Evolutionary conservation across 2,329 filamentous ascomycete species (phyloP).

Genomic region (Oidium heveae): DNA sequence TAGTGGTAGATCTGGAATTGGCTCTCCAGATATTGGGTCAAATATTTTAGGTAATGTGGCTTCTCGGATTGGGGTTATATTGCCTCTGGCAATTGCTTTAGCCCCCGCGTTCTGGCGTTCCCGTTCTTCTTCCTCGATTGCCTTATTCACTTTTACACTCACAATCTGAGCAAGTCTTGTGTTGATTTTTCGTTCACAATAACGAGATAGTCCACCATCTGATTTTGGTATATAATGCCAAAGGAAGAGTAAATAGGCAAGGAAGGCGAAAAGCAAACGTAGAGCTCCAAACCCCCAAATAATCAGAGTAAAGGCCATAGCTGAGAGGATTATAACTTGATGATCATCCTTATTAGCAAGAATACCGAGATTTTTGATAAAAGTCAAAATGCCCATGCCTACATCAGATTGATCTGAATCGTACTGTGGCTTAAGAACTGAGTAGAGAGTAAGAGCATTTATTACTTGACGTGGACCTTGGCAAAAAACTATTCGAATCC

Average conservation of each 20-base stretch:
- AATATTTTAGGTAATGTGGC: slow-evolving; percentile 44
- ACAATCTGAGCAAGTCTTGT: slow-evolving; percentile 65
- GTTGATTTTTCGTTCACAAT: slow-evolving; percentile 83
- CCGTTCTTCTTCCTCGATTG: slow-evolving; percentile 52
- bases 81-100: slow-evolving; percentile 26
- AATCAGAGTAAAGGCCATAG: slow-evolving; percentile 79
- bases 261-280: slow-evolving; percentile 42
- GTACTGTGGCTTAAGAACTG: slow-evolving; percentile 54
- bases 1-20: slow-evolving; percentile 32
- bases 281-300: slow-evolving; percentile 71
- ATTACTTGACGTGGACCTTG: slow-evolving; percentile 80
- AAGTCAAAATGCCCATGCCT: slow-evolving; percentile 40
- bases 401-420: slow-evolving; percentile 31
- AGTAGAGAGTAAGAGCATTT: slow-evolving; percentile 71
- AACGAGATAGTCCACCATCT: slow-evolving; percentile 59
- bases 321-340: slow-evolving; percentile 60
- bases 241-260: slow-evolving; percentile 72
- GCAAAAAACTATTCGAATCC: slow-evolving; percentile 70
- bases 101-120: slow-evolving; percentile 25
- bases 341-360: slow-evolving; percentile 50
- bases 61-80: slow-evolving; percentile 24
- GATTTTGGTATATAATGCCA: slow-evolving; percentile 72
- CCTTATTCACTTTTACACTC: slow-evolving; percentile 65
- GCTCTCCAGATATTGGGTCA: slow-evolving; percentile 19
- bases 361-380: slow-evolving; percentile 58